Conservation (phyloP, 2,329 filamentous ascomycete species). For the Laburnicola sp. region DNA sequence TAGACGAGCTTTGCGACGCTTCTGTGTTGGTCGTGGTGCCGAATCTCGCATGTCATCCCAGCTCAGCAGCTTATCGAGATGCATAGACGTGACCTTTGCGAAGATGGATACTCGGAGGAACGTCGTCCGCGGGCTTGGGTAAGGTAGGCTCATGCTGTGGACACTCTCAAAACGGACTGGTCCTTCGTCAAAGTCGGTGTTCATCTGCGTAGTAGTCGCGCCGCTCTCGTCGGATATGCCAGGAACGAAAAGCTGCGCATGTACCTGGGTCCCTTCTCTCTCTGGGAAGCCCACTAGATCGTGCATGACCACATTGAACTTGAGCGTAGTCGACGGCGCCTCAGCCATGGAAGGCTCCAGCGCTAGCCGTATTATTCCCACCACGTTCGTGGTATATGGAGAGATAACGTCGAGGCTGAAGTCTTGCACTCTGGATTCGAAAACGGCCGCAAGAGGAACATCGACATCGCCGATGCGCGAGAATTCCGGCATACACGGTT, state of each 20-base stretch:
- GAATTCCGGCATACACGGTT: slow-evolving; percentile 87
- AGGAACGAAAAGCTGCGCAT: slow-evolving; percentile 94
- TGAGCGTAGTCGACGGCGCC: slow-evolving; percentile 86
- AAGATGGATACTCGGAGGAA: slow-evolving; percentile 87
- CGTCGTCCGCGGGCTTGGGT: slow-evolving; percentile 73
- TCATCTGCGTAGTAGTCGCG: slow-evolving; percentile 93
- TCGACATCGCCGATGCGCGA: slow-evolving; percentile 91
- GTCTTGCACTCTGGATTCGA: slow-evolving; percentile 92
- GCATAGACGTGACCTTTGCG: slow-evolving; percentile 86
- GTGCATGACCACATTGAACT: slow-evolving; percentile 99
- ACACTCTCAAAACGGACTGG: slow-evolving; percentile 95
- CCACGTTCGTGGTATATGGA: slow-evolving; percentile 85
- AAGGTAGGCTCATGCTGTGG: slow-evolving; percentile 92
- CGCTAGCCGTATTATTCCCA: slow-evolving; percentile 88
- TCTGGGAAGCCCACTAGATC: slow-evolving; percentile 94
- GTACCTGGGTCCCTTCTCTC: slow-evolving; percentile 91
- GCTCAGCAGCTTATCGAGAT: slow-evolving; percentile 93
- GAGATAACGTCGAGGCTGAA: slow-evolving; percentile 89
- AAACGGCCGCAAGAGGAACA: slow-evolving; percentile 88
- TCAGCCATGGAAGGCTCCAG: slow-evolving; percentile 92
- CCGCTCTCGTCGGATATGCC: slow-evolving; percentile 82
- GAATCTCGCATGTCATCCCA: slow-evolving; percentile 98
- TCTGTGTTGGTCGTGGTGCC: slow-evolving; percentile 58
- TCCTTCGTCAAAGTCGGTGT: slow-evolving; percentile 89
- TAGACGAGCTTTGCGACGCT: slow-evolving; percentile 68